phyloP scores from a whole-genome alignment of 2,329 filamentous ascomycete species.

The Fusarium brachygibbosum region DNA sequence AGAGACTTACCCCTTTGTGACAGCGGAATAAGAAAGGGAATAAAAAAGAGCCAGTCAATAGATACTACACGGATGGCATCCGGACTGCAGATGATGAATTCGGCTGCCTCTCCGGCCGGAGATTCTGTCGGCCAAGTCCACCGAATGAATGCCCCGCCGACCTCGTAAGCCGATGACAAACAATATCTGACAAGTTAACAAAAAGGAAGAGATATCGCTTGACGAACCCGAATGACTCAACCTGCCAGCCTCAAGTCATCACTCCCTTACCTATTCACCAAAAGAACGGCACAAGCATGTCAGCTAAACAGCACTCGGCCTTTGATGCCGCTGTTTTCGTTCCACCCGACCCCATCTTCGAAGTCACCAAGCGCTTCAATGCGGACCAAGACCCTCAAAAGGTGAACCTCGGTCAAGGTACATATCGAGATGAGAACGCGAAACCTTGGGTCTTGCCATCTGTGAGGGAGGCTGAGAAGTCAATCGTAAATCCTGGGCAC shows the following conservation, averaged over 20 bases:
- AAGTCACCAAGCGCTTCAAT: constrained; percentile 52
- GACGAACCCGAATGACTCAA: background rate
- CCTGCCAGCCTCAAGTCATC: too few species aligned
- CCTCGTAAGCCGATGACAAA: background rate
- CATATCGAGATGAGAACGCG: constrained; percentile 56
- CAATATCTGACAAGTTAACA: background rate
- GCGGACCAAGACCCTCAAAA: constrained; percentile 52
- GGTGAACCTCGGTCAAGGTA: constrained; percentile 57
- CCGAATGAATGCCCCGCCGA: background rate
- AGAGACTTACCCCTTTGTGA: too few species aligned
- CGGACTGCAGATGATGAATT: background rate
- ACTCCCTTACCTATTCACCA: accelerated
- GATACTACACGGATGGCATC: too few species aligned
- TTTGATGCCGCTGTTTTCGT: constrained; percentile 48
- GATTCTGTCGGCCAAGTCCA: background rate
- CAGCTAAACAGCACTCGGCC: constrained; percentile 1
- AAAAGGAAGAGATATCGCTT: background rate
- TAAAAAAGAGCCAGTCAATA: too few species aligned
- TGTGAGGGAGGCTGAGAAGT: constrained; percentile 48
- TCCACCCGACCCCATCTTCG: constrained; percentile 53
- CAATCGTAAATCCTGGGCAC: constrained; percentile 47
- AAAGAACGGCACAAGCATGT: constrained; percentile 3
- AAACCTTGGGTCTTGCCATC: constrained; percentile 57
- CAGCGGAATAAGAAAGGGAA: too few species aligned
- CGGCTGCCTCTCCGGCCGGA: background rate